Base-by-base conservation (phyloP, 2,329 filamentous ascomycete species). In the Pseudophaeomoniella oleicola region DNA sequence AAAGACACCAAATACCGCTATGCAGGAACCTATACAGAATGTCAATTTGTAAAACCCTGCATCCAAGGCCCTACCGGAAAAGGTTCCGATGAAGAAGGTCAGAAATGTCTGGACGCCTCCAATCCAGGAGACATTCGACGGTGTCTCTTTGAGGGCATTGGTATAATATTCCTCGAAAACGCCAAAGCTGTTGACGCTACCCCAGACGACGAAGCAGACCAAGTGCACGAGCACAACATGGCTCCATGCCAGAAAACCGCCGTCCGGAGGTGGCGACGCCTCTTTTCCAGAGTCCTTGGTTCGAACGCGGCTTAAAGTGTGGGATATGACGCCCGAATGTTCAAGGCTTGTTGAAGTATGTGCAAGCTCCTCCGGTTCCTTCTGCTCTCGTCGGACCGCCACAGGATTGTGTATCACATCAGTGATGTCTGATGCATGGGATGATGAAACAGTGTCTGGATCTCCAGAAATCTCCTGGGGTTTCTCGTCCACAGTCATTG, bases 161-260 rank as follows among this genome's bases (percentile, higher is more conserved):
- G 51, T 56, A 42, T 74, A 75, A 49, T 67, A 66, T 3, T 62
- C 62, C 41, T 75, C 69, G 38, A 70, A 75, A 3, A 67, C 62
- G 3, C 71, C 70, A 41, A 71, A 74, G n/a, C 65, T 64, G 32
- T 63, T 66, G 46, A 68, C 60, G 40, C 64, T 67, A 3, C 60
- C 59, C 63, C 72, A 76, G 1, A 71, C 70, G 44, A 67, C 72
- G 50, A 74, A 69, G 44, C 71, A 68, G 32, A 72, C 58, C 34
- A 69, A 53, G 45, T 70, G 70, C 2, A 57, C 63, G 9, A 70
- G 56, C 2, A 62, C 57, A 3, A 69, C 68, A 46, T 75, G 71
- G 1, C 61, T 53, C 70, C 70, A 75, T n/a, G 71, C 71, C 19
- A 56, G 48, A 17, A 65, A 46, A 1, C 71, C 71, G 5, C 71